Base-by-base conservation (phyloP, 495 filamentous ascomycete species). In the Penicillium subrubescens region DNA sequence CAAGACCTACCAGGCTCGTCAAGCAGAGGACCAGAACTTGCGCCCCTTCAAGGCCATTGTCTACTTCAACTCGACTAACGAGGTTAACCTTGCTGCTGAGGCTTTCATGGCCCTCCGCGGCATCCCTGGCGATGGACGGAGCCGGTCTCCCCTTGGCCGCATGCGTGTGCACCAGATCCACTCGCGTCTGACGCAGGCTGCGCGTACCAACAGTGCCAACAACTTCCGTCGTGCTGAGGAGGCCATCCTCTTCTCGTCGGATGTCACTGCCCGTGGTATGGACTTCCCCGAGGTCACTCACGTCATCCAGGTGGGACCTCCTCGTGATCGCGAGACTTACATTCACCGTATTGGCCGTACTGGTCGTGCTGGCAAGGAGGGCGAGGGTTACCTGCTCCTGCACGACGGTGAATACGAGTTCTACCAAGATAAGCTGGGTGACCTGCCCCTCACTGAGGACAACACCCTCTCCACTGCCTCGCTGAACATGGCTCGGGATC, bases 261-360 rank as follows among this genome's bases (percentile, higher is more conserved):
- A 99, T 75, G 94, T 99, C 29, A 95, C 94, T 1, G 92, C 95
- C 15, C 88, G 95, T 72, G 95, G 95, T 69, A 90, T 93, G 87
- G 89, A 93, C 72, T 92, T 92, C 72, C 89, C 88, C 2, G 83
- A 84, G 52, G 89, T 91, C 37, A 89, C 87, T 41, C 87, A 90
- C 62, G 88, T 93, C 65, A 83, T 93, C 58, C 90, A 93, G 70
- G 73, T 89, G 8, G 88, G 89, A 33, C 66, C 87, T 21, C 88
- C 90, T 11, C 71, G 81, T 2, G 81, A 83, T 56, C 81, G 82
- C 27, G 87, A 90, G 65, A 85, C 88, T 48, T 93, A 93, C 75
- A 83, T 92, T 60, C 90, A 93, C 69, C 89, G 90, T 27, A 79
- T 92, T 8, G 90, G 90, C 19, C 87, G 90, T 21, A 92, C 90